Evolutionary conservation across 2,329 filamentous ascomycete species (phyloP).

Genomic region (Catunica adiposa): DNA sequence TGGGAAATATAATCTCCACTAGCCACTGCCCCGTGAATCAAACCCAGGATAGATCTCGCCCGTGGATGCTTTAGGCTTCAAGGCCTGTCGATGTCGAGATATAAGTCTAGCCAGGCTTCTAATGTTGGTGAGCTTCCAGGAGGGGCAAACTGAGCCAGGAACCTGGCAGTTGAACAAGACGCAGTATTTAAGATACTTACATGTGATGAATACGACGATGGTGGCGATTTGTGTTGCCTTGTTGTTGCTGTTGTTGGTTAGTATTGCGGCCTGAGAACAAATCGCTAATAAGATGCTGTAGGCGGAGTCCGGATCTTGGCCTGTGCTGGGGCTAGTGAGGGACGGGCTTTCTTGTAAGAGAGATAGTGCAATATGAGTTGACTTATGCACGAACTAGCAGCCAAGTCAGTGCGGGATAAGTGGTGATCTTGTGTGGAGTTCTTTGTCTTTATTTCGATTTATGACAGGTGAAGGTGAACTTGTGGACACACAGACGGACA

Average conservation of each 20-base stretch:
- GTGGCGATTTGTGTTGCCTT: too few species aligned
- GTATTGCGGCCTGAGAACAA: background rate
- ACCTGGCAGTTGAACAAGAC: too few species aligned
- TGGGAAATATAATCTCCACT: background rate
- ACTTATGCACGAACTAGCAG: background rate
- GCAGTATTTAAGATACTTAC: too few species aligned
- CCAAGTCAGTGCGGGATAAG: background rate
- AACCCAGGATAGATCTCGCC: too few species aligned
- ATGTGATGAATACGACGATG: too few species aligned
- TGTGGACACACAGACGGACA: background rate
- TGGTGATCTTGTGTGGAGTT: too few species aligned
- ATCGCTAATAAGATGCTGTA: background rate
- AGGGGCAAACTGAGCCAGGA: too few species aligned
- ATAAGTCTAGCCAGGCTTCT: too few species aligned
- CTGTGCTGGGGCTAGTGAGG: background rate
- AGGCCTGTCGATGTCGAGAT: too few species aligned
- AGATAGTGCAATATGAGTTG: background rate
- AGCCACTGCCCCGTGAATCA: too few species aligned
- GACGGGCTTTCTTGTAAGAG: background rate
- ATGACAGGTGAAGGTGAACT: background rate
- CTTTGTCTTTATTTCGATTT: background rate
- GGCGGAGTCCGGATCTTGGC: background rate
- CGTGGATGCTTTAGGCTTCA: too few species aligned
- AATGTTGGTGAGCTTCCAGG: too few species aligned
- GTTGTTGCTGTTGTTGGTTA: background rate